phyloP scores from a whole-genome alignment of 2,329 filamentous ascomycete species.

The Cladosporium sp. region DNA sequence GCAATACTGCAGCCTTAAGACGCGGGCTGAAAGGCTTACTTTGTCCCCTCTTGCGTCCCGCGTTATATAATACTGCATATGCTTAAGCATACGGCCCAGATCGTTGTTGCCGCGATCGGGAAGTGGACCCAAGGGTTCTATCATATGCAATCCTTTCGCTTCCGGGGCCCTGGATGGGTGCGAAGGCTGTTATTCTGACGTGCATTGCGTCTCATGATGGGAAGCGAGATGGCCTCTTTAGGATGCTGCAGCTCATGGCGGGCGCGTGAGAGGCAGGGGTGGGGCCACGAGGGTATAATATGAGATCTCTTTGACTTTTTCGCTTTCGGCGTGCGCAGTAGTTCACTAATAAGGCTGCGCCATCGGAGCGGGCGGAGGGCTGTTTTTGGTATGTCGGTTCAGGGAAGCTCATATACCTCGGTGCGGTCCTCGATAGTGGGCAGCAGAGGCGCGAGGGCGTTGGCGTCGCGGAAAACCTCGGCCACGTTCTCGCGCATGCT shows the following conservation, averaged over 20 bases:
- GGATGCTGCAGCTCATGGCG: neutral
- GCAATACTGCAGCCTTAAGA: neutral
- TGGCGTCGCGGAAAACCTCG: conserved; percentile 76
- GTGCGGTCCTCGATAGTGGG: conserved; percentile 68
- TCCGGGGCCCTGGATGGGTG: neutral
- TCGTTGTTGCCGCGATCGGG: neutral
- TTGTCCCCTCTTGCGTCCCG: neutral
- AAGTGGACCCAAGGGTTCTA: neutral
- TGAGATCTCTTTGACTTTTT: neutral
- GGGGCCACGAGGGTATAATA: neutral
- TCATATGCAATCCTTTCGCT: neutral
- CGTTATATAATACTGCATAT: neutral
- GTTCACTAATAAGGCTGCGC: neutral
- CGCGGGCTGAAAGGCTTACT: neutral
- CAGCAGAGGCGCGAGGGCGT: conserved; percentile 69
- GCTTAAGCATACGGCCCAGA: neutral
- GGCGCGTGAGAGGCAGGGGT: neutral
- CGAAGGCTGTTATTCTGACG: neutral
- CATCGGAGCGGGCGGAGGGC: neutral
- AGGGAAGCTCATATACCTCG: conserved; percentile 51
- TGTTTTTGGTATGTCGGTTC: conserved; percentile 21
- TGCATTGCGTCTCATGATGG: neutral
- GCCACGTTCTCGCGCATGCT: conserved; percentile 72
- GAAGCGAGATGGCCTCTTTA: neutral
- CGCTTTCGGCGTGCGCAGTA: neutral